These are phyloP conservation scores for Monosporascus sp. DNA, from an alignment of 2,329 filamentous ascomycete species.

Conservation along the genomic window DNA sequence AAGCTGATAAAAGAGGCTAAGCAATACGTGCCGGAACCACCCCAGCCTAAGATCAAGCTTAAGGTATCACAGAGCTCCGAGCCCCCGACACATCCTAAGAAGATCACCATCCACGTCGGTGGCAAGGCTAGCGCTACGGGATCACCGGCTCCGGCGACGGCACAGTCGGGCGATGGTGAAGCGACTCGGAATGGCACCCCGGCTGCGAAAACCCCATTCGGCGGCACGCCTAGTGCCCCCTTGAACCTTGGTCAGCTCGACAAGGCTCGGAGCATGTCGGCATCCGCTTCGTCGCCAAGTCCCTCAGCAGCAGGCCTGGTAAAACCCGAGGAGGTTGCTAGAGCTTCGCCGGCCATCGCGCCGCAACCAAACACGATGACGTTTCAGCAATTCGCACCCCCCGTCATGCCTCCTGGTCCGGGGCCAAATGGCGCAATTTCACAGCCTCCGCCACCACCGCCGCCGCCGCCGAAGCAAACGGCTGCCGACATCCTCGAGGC, in stretches of 20 bases:
- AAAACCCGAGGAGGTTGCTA: conserved; percentile 32
- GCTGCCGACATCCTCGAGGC: conserved; percentile 27
- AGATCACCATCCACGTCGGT: conserved; percentile 68
- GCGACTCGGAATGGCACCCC: conserved; percentile 25
- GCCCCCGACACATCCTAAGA: conserved; percentile 45
- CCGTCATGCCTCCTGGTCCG: conserved; percentile 13
- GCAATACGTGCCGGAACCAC: conserved; percentile 64
- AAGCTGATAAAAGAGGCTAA: conserved; percentile 67
- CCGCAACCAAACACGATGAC: conserved; percentile 23
- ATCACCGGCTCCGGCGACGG: conserved; percentile 41
- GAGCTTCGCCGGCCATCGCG: conserved; percentile 27
- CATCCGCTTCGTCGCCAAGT: conserved; percentile 40
- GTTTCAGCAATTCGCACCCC: conserved; percentile 22
- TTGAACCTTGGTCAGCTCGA: conserved; percentile 27
- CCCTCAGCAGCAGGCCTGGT: conserved; percentile 30
- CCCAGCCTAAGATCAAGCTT: conserved; percentile 73
- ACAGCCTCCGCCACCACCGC: conserved; percentile 15
- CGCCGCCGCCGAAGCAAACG: conserved; percentile 19
- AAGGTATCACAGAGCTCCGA: conserved; percentile 54
- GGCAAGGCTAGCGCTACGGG: conserved; percentile 49
- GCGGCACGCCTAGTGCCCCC: conserved; percentile 10
- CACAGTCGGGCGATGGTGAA: conserved; percentile 30
- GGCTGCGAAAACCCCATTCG: conserved; percentile 22
- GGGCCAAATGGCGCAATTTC: conserved; percentile 14
- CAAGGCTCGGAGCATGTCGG: conserved; percentile 35